Base-by-base conservation (phyloP, 139 green algal genomes). In the Zygnema cylindricum region DNA sequence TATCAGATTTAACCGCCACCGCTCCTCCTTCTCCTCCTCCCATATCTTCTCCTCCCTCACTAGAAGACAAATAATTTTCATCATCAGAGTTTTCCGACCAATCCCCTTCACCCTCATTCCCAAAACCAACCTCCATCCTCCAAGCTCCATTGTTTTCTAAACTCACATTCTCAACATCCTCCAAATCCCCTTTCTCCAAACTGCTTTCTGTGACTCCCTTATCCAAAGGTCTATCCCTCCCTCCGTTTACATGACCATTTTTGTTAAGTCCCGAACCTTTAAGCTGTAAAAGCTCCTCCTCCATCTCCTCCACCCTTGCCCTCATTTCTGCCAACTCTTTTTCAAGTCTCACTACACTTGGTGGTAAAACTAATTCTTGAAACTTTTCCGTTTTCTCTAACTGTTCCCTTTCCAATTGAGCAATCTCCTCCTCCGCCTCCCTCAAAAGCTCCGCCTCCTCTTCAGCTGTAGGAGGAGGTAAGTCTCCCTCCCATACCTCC, bases 401-500 rank as follows among this genome's bases (percentile, higher is more conserved):
- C 41, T 25, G 36, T 57, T 86, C 84, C 75, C 30, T 75, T 78
- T 90, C 77, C 85, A 89, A 75, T 32, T 87, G 35, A 39, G 54
- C 78, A 39, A 91, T 88, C 57, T 91, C 86, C 11, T 25, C 25
- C 79, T 91, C 86, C n/a, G 79, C 79, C 63, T 91, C 86, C 73
- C 25, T 36, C 32, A 91, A 75, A 79, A 91, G 39, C 79, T 57
- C 86, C 25, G n/a, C 81, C 69, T 91, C 86, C 25, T 91, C 86
- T 32, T 91, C 86, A 32, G 40, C 63, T 0, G 86, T 84, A 69
- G 86, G 82, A 0, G 43, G 41, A 23, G 30, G 35, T 33, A 91
- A 54, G 38, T 91, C 86, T 38, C 86, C 86, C 79, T 91, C 86
- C 86, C 86, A 91, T 0, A 89, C 38, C 36, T 89, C 86, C 39